Base-by-base conservation (phyloP, 1,284 basidiomycete genomes). In the Apiotrichum gamsii region DNA sequence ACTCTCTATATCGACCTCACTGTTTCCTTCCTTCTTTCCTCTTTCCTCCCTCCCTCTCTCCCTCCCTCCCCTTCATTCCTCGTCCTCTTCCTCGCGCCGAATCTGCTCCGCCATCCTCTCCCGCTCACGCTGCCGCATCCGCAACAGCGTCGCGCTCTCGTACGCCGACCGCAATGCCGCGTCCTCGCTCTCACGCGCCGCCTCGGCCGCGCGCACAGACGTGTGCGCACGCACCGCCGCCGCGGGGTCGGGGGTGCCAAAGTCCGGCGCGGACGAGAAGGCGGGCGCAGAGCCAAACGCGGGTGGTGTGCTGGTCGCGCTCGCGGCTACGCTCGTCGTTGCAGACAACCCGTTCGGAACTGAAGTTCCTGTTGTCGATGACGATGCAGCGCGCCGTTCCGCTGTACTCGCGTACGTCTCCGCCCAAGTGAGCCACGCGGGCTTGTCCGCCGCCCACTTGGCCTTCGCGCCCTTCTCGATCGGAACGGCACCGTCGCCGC, bases 91-190 rank as follows among this genome's bases (percentile, higher is more conserved):
- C 37, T 66, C 47, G 33, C 50, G 50, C 30, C 64, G 29, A 20
- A 89, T 86, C 69, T 90, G 84, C 53, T 80, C 76, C 59, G 87
- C 87, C 24, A 90, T 63, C 37, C 83, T 75, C 49, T 64, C 57
- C 41, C 62, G 47, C 52, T 83, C 84, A 41, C 53, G 51, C 64
- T 90, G 85, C 25, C 87, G 77, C 70, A 90, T 77, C 6, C 84
- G 79, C 75, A 90, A 80, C 33, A 91, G 75, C 2, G 87, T 90
- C 45, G 88, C 68, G 14, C 84, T 82, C 69, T 90, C 88, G 47
- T 83, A 89, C 59, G 90, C 84, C 2, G 33, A 24, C 5, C 37
- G 30, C n/a, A 44, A 19, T 18, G 84, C 60, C 0, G 79, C 81
- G 18, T 57, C 54, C 44, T 60, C 56, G 21, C 43, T 35, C 24